Base-by-base conservation (phyloP, 129 eudicot species). In the Flaveria robusta region DNA sequence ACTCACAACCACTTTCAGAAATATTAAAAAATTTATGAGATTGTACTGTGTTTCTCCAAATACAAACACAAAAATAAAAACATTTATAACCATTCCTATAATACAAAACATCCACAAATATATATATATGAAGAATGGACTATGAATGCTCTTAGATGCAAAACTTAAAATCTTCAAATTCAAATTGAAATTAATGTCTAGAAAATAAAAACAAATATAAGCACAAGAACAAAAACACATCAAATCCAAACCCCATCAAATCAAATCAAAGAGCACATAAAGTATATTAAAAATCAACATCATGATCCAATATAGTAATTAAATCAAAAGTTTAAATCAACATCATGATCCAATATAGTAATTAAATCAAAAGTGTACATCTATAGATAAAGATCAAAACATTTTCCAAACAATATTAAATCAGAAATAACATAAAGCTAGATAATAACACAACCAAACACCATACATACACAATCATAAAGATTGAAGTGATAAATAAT, bases 361-460 rank as follows among this genome's bases (percentile, higher is more conserved):
- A 4, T 24, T 0, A 5, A 63, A 75, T 63, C 68, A 56, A 56
- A 9, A 22, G 3, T 4, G 22, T 45, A 70, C 27, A 22, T 56
- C 29, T 16, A 69, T 79, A 51, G 29, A 62, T 64, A 79, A 71
- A 72, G 68, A 79, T 71, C 68, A 72, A 63, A 50, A 72, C 58
- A 64, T 79, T 49, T n/a, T n/a, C 52, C 51, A 66, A 66, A 39
- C 8, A 50, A 34, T 2, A 39, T 12, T 22, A n/a, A 39, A 66
- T 2, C 3, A 43, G 1, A 10, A 11, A 54, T 2, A 8, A 54
- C 60, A 43, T 5, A 62, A 62, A 27, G 4, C 10, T 62, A 62
- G 9, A 79, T 26, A 75, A 31, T 45, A 68, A 55, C 69, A 81
- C 7, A 54, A 66, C 69, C 77, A 51, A 50, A 29, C 42, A 68